Evolutionary conservation across 2,329 filamentous ascomycete species (phyloP), one percentile per base, ranked within the genome.

Genomic region (Colletotrichum tabaci): DNA sequence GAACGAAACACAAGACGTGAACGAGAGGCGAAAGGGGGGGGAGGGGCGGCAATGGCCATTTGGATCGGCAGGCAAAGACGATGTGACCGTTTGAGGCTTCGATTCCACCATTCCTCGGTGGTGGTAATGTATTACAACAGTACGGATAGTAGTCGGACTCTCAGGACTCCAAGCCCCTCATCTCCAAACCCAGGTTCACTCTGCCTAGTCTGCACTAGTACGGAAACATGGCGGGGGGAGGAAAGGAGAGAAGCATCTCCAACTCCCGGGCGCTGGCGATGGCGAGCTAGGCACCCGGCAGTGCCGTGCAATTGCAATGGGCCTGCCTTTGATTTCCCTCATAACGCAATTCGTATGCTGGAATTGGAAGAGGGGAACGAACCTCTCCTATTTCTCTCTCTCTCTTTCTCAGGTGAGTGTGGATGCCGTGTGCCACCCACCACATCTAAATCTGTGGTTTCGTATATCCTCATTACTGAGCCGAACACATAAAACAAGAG

Each of bases 31-130:
- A 65, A 47, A 46, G 26, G 49, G 35, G 35, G 46, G 47, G 21
- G n/a, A 3, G 60, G 23, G n/a, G 23, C 15, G 3, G 15, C 61
- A 47, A 35, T 38, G 13, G 26, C 56, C 38, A 68, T 68, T 63
- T 68, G 46, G 68, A 71, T 71, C 68, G 65, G 46, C 68, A 35
- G 61, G 26, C 64, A 64, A 13, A 16, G 53, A 40, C 44, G 52
- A 68, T 56, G 65, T 56, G 56, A 42, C 18, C 63, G 30, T 67
- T 71, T 61, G 67, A 55, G 58, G 50, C 66, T 63, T 35, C 8
- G 30, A 35, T 35, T 9, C 30, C 30, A 35, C 30, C 30, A 35
- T 35, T 35, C 2, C 30, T 35, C 9, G 30, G 30, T 35, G 30
- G 30, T 35, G 30, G 30, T 35, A 9, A 35, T 35, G 30, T 35